Evolutionary conservation across 2,329 filamentous ascomycete species (phyloP).

Genomic region (Apiospora saccharicola): DNA sequence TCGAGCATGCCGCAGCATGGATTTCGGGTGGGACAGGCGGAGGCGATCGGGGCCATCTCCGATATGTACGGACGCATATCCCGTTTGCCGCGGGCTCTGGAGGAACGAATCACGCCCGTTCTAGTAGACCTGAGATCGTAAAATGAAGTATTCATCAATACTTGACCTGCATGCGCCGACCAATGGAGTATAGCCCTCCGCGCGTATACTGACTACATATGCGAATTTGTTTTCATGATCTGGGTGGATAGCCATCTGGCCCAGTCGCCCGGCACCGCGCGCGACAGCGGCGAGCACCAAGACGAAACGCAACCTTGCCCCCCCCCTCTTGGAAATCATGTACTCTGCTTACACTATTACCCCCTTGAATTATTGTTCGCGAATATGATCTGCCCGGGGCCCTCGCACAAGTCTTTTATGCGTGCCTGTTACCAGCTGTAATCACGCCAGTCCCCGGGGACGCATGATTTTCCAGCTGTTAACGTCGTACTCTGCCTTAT

Average conservation of each 20-base stretch:
- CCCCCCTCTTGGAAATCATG: constrained; percentile 13
- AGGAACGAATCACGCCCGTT: neutral
- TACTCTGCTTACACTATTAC: too few species aligned
- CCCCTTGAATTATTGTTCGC: too few species aligned
- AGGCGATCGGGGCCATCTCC: constrained; percentile 13
- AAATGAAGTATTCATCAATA: neutral
- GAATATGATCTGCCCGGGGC: too few species aligned
- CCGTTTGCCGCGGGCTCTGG: constrained; percentile 8
- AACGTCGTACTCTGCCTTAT: too few species aligned
- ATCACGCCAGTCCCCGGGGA: too few species aligned
- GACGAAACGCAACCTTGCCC: constrained; percentile 3
- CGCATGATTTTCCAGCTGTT: too few species aligned
- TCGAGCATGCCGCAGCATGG: neutral
- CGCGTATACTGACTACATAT: neutral
- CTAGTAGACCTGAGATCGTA: neutral
- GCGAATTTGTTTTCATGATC: neutral
- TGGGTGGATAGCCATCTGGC: constrained; percentile 4
- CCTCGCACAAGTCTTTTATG: too few species aligned
- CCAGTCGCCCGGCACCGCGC: constrained; percentile 19
- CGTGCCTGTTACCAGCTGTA: too few species aligned
- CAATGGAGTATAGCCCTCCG: constrained; percentile 13
- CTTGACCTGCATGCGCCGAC: neutral
- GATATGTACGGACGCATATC: constrained; percentile 10
- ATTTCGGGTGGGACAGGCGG: neutral
- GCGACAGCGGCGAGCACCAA: constrained; percentile 6